Evolutionary conservation across 2,329 filamentous ascomycete genomes (phyloP).

Genomic region (Microdochium paspali): DNA sequence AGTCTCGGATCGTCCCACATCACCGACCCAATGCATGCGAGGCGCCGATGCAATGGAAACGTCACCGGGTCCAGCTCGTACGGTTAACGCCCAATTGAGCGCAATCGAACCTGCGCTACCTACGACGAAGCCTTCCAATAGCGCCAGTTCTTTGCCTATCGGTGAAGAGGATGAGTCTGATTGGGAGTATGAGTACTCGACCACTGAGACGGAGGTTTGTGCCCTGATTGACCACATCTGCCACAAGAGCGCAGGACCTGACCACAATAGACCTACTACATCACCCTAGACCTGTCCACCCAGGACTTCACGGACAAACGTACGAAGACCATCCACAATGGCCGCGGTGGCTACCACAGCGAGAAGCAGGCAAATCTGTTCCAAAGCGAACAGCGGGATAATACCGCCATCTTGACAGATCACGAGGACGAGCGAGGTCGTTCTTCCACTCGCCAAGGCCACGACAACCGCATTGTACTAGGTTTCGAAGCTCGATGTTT

Average conservation of each 20-base stretch:
- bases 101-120: neutral
- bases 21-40: neutral
- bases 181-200: constrained; percentile 60
- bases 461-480: too few relatives aligned
- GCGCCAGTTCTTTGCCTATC: constrained; percentile 3
- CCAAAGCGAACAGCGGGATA: neutral
- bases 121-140: neutral
- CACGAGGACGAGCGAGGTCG: neutral
- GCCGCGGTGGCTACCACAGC: constrained; percentile 34
- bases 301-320: constrained; percentile 43
- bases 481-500: constrained; percentile 9
- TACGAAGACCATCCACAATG: constrained; percentile 24
- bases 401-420: neutral
- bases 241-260: neutral
- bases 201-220: constrained; percentile 50
- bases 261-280: constrained; percentile 47
- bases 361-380: constrained; percentile 1
- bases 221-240: neutral
- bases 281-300: constrained; percentile 54
- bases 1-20: neutral
- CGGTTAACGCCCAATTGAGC: neutral
- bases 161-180: constrained; percentile 44
- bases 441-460: neutral
- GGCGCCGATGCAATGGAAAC: neutral
- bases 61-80: neutral